phyloP scores from a whole-genome alignment of 192 early-diverging fungal genomes.

The Geranomyces michiganensis region DNA sequence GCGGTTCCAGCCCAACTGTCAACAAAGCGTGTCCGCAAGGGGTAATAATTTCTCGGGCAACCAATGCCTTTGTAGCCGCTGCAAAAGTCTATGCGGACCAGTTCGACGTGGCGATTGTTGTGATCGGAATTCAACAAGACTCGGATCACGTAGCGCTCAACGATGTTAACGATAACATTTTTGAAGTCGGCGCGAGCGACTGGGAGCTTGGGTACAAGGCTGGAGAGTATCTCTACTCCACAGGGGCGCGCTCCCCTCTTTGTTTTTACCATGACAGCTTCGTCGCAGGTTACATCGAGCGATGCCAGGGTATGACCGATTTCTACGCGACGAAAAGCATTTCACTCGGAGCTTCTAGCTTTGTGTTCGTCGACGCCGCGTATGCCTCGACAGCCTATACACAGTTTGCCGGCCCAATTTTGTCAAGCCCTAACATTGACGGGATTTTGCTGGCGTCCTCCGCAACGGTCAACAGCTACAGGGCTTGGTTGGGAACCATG shows the following conservation, averaged over 20 bases:
- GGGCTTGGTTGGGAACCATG: not conserved
- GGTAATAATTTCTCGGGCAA: not conserved
- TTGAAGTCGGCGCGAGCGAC: constrained; percentile 2
- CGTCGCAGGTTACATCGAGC: not conserved
- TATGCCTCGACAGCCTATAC: not conserved
- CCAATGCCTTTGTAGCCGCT: not conserved
- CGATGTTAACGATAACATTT: not conserved
- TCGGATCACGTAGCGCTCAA: not conserved
- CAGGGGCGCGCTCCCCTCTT: not conserved
- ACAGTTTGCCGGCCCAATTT: not conserved
- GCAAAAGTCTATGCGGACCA: not conserved
- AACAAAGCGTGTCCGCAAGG: not conserved
- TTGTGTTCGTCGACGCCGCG: constrained; percentile 1
- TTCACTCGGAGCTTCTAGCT: not conserved
- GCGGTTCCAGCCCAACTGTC: not conserved
- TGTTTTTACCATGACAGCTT: constrained; percentile 5
- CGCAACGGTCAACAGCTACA: not conserved
- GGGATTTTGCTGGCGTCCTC: not conserved
- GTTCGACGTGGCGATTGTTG: not conserved
- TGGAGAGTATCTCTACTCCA: not conserved
- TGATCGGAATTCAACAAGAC: not conserved
- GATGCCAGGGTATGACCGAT: not conserved
- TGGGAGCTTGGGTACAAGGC: not conserved
- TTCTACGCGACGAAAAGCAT: not conserved
- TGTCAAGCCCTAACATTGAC: not conserved